These are phyloP conservation scores for Leucosporidium creatinivorum DNA, from an alignment of 768 basidiomycete genomes.

Conservation along the genomic window DNA sequence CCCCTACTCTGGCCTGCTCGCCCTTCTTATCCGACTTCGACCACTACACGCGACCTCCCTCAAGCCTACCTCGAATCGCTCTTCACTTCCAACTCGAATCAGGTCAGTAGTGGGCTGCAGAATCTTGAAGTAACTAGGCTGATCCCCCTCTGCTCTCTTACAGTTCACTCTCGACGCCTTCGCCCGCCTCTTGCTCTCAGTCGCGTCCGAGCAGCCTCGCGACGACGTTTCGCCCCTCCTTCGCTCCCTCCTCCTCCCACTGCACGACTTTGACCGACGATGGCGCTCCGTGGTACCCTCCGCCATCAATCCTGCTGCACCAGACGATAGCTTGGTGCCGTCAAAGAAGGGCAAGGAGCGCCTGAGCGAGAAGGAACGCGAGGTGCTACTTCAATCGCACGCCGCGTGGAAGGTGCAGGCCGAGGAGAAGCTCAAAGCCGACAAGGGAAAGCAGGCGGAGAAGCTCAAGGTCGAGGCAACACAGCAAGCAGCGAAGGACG, in stretches of 20 bases:
- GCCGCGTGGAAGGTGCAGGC: conserved; percentile 7
- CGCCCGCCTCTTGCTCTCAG: conserved; percentile 19
- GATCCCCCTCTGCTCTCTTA: background rate
- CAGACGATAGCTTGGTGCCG: background rate
- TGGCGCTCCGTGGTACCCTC: background rate
- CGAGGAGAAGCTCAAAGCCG: conserved; percentile 1
- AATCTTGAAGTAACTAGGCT: background rate
- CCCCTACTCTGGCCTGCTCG: too few species aligned
- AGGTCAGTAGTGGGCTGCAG: too few species aligned
- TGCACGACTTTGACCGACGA: conserved; percentile 23
- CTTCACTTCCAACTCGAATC: too few species aligned
- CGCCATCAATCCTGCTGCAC: background rate
- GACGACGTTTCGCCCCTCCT: conserved; percentile 2
- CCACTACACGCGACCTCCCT: too few species aligned
- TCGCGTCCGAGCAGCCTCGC: background rate
- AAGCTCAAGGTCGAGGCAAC: conserved; percentile 8
- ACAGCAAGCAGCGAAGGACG: background rate
- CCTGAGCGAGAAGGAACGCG: background rate
- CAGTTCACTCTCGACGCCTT: conserved; percentile 24
- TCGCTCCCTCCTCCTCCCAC: conserved; percentile 8
- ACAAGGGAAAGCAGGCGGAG: conserved; percentile 6
- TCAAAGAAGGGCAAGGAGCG: background rate
- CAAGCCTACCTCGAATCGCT: too few species aligned
- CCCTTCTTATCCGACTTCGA: too few species aligned
- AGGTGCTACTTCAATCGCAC: background rate